These are phyloP conservation scores for Capniomyces stellatus DNA, from an alignment of 371 early-diverging fungal genomes.

Conservation along the genomic window DNA sequence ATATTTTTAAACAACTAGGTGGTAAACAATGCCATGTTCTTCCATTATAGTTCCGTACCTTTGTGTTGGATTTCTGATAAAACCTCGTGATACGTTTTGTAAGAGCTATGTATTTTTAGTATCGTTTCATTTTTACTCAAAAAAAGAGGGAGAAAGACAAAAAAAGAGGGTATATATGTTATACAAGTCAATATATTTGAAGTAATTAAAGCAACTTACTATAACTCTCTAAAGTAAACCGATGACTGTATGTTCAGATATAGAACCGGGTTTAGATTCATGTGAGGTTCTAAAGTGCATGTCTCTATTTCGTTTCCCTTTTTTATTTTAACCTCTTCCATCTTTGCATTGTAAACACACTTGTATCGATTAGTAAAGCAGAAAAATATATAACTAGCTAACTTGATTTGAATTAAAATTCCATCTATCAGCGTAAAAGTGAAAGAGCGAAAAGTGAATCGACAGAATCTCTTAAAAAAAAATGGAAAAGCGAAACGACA, in stretches of 20 bases:
- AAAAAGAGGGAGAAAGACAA: no score
- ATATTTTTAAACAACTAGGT: background rate
- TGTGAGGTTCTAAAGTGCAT: slow-evolving; percentile 57
- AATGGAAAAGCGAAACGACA: no score
- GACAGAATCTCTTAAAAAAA: no score
- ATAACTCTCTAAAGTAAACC: slow-evolving; percentile 45
- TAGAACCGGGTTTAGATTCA: slow-evolving; percentile 66
- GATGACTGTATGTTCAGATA: slow-evolving; percentile 51
- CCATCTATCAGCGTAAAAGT: no score
- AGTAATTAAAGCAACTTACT: slow-evolving; percentile 27
- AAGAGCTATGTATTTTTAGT: slow-evolving; percentile 30
- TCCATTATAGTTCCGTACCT: slow-evolving; percentile 27
- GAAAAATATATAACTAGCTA: no score
- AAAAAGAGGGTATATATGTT: no score
- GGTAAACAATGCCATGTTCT: background rate
- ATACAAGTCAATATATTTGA: no score
- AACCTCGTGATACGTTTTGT: slow-evolving; percentile 64
- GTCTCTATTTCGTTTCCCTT: slow-evolving; percentile 41
- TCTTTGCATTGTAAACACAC: no score
- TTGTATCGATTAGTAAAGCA: no score
- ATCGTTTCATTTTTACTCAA: no score
- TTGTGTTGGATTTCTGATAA: slow-evolving; percentile 62
- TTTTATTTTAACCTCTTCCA: background rate
- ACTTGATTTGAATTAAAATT: no score
- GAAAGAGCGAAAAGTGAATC: no score